Base-by-base conservation (phyloP, 2,329 filamentous ascomycete species). In the Hypomyces perniciosus region DNA sequence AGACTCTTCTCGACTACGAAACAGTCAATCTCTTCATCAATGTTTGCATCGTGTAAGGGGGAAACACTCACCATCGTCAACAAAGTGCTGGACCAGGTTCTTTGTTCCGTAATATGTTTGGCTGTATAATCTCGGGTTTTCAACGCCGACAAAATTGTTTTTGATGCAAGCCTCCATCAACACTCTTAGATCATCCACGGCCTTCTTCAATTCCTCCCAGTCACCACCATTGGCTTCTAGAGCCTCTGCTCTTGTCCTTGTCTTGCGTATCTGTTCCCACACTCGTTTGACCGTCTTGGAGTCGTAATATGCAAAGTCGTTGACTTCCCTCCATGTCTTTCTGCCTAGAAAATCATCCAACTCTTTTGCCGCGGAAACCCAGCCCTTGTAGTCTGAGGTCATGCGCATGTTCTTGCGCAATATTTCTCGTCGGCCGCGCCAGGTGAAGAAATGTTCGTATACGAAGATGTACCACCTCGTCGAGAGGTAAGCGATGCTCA, bases 21-120 rank as follows among this genome's bases (percentile, higher is more conserved):
- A 6, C 30, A 9, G 10, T 29, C 40, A 12, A 44, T n/a, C 20
- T 27, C 30, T 13, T 13, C n/a, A 3, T 20, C 27, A 7, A 4
- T 2, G 1, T 4, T 31, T n/a, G 4, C 20, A 28, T 20, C 9
- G 28, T 12, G 9, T 28, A 29, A 6, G 3, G 6, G 4, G 8
- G 9, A 27, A 30, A 5, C 6, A n/a, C 44, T 61, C 68, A 84
- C 83, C 77, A 70, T 97, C 91, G 54, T 96, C 89, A 41, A 96
- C 74, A 63, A 92, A 97, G 50, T 85, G 84, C 68, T 97, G 93
- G 30, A 96, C 88, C 57, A 96, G 70, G 54, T 93, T 83, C 69
- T 99, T 99, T n/a, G 93, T 97, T 31, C 93, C 93, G 60, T 90
- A 96, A 65, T 99, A 99, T 3, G 92, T 95, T 71, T 97, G 91